phyloP scores from a whole-genome alignment of 495 filamentous ascomycete species.

The Penicillium turbatum region DNA sequence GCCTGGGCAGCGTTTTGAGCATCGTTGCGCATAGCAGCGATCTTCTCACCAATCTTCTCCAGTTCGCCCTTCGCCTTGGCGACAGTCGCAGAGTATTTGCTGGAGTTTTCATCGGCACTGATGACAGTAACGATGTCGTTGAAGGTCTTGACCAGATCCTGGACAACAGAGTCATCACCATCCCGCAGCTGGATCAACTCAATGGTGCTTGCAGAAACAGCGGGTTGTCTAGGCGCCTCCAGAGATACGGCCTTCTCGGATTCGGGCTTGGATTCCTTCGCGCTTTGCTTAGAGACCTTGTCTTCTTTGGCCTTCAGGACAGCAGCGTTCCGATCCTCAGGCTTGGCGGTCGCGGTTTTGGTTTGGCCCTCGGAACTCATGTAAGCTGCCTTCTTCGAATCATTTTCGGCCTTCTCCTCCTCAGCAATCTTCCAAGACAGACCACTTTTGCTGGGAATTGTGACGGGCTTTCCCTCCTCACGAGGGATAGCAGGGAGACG shows the following conservation, averaged over 20 bases:
- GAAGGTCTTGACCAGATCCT: constrained; percentile 89
- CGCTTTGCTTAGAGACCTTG: constrained; percentile 26
- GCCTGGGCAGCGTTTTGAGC: constrained; percentile 69
- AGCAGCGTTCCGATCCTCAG: constrained; percentile 33
- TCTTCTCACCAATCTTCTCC: constrained; percentile 67
- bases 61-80: constrained; percentile 79
- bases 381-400: constrained; percentile 45
- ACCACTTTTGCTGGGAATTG: constrained; percentile 79
- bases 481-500: constrained; percentile 40
- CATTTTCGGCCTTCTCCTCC: constrained; percentile 42
- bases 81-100: constrained; percentile 70
- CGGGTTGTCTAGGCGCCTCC: constrained; percentile 31
- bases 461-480: constrained; percentile 68
- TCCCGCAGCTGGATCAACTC: constrained; percentile 67
- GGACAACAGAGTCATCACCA: constrained; percentile 79
- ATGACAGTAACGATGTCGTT: constrained; percentile 93
- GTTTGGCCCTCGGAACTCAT: constrained; percentile 29
- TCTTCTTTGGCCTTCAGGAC: constrained; percentile 44
- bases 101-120: constrained; percentile 70
- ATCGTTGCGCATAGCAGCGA: constrained; percentile 62
- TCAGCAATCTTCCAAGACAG: constrained; percentile 76
- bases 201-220: constrained; percentile 56
- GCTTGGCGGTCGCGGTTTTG: constrained; percentile 31
- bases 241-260: constrained; percentile 32
- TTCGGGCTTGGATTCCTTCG: constrained; percentile 29